phyloP scores from a whole-genome alignment of 2,329 filamentous ascomycete genomes.

The Davidsoniella virescens region DNA sequence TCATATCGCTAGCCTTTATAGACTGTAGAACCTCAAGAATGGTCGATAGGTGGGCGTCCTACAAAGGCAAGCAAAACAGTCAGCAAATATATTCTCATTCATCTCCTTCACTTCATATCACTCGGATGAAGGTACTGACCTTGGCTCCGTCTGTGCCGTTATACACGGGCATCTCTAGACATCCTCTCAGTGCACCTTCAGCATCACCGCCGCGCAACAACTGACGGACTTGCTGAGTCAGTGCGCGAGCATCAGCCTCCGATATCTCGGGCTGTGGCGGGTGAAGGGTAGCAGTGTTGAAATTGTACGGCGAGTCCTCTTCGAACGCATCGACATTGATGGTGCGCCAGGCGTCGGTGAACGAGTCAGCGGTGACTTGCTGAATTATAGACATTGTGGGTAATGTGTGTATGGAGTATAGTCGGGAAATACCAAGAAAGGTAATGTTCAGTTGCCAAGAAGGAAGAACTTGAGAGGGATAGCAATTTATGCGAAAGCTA shows the following conservation, averaged over 20 bases:
- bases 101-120: not conserved
- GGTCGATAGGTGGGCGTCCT: slow-evolving; percentile 76
- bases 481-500: slow-evolving; percentile 1
- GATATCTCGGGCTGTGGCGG: slow-evolving; percentile 59
- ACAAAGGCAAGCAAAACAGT: slow-evolving; percentile 15
- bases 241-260: slow-evolving; percentile 61
- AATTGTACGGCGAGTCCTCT: slow-evolving; percentile 81
- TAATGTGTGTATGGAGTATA: not conserved
- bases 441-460: not conserved
- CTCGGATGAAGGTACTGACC: slow-evolving; percentile 23
- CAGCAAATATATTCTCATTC: slow-evolving; percentile 10
- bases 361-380: slow-evolving; percentile 42
- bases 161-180: slow-evolving; percentile 73
- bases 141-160: slow-evolving; percentile 41
- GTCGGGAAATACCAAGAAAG: not conserved
- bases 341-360: slow-evolving; percentile 59
- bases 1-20: slow-evolving; percentile 94
- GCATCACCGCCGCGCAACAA: slow-evolving; percentile 72
- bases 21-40: slow-evolving; percentile 89
- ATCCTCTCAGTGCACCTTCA: slow-evolving; percentile 71
- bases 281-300: slow-evolving; percentile 70
- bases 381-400: slow-evolving; percentile 48
- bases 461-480: not conserved
- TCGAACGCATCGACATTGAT: slow-evolving; percentile 89
- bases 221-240: slow-evolving; percentile 72